Evolutionary conservation across 768 basidiomycete species (phyloP).

Genomic region (Rhizopogon vinicolor): DNA sequence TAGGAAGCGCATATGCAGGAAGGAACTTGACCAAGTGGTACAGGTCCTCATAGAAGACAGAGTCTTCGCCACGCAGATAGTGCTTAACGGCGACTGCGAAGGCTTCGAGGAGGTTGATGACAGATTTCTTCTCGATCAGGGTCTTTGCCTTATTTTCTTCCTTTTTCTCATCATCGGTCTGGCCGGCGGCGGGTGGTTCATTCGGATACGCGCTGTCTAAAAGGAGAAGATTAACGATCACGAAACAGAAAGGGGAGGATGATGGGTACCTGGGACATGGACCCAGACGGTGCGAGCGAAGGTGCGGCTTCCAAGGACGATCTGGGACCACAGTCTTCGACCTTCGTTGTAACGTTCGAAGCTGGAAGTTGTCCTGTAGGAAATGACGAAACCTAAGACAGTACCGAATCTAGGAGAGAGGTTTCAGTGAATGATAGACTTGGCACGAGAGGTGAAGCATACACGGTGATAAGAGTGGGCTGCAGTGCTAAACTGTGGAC

Average conservation of each 20-base stretch:
- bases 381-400: slow-evolving; percentile 71
- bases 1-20: slow-evolving; percentile 56
- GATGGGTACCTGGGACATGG: slow-evolving; percentile 49
- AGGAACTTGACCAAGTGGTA: slow-evolving; percentile 71
- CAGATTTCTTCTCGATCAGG: slow-evolving; percentile 64
- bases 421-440: slow-evolving; percentile 13
- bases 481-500: slow-evolving; percentile 41
- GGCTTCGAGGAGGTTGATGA: slow-evolving; percentile 63
- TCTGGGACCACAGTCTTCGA: slow-evolving; percentile 61
- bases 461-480: slow-evolving; percentile 67
- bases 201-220: slow-evolving; percentile 21
- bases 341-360: slow-evolving; percentile 80
- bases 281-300: slow-evolving; percentile 65
- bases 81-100: slow-evolving; percentile 66
- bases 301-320: slow-evolving; percentile 50
- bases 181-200: neutral
- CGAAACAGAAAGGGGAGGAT: neutral
- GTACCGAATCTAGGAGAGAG: slow-evolving; percentile 45
- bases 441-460: slow-evolving; percentile 18
- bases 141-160: slow-evolving; percentile 41
- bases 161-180: slow-evolving; percentile 3
- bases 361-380: slow-evolving; percentile 66
- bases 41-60: slow-evolving; percentile 38
- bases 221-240: neutral
- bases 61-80: slow-evolving; percentile 56